These are phyloP conservation scores for Venturia oleaginea DNA, from an alignment of 2,329 filamentous ascomycete genomes.

Conservation along the genomic window DNA sequence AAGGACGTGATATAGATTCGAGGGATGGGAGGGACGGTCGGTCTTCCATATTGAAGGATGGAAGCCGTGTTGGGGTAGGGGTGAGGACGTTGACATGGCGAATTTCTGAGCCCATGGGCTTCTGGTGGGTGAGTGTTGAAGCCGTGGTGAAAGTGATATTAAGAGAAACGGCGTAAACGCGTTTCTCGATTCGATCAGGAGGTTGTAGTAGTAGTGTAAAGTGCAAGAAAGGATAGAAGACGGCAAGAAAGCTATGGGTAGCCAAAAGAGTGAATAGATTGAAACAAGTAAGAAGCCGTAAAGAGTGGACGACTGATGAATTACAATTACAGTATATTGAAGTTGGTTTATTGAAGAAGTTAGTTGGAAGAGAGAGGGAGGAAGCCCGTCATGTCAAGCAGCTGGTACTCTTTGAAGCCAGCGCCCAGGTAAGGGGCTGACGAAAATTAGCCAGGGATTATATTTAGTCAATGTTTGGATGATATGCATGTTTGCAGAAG, in stretches of 20 bases:
- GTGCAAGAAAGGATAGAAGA: not conserved
- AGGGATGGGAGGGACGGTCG: conserved; percentile 33
- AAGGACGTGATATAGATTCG: conserved; percentile 43
- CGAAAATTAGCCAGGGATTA: not conserved
- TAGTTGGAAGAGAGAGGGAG: not conserved
- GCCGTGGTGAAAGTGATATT: conserved; percentile 34
- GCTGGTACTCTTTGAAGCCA: not conserved
- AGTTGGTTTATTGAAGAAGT: not conserved
- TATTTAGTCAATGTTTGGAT: not conserved
- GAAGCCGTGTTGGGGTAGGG: conserved; percentile 35
- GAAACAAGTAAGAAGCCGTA: not conserved
- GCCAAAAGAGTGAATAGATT: not conserved
- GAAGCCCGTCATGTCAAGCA: not conserved
- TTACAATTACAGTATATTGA: conserved; percentile 11
- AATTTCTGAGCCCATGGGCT: conserved; percentile 38
- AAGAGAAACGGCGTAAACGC: conserved; percentile 25
- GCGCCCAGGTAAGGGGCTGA: conserved; percentile 5
- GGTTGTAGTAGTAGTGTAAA: not conserved
- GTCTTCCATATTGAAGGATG: conserved; percentile 30
- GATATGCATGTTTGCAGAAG: not conserved
- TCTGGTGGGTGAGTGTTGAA: conserved; percentile 39
- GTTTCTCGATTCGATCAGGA: conserved; percentile 21
- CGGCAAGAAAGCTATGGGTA: not conserved
- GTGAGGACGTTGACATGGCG: conserved; percentile 48
- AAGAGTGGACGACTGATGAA: conserved; percentile 7